Conservation (phyloP, 441 rosid genomes). For the Eruca vesicaria region DNA sequence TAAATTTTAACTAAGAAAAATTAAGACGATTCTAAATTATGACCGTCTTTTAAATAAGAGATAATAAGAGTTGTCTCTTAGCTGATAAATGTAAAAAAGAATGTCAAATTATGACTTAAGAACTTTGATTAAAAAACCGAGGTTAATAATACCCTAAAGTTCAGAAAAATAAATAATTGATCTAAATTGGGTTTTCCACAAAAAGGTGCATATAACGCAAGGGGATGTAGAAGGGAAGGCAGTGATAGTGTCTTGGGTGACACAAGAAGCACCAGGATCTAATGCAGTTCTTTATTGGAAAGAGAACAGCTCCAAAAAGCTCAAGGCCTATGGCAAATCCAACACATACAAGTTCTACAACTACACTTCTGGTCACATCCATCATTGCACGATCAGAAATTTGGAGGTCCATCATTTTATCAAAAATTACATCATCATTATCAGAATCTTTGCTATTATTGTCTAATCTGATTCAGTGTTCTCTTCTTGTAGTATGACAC, state of each 20-base stretch:
- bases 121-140: too few relatives aligned
- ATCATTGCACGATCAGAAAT: neutral
- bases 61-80: too few relatives aligned
- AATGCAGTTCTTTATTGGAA: neutral
- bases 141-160: too few relatives aligned
- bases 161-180: neutral
- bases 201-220: neutral
- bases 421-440: neutral
- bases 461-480: neutral
- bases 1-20: too few relatives aligned
- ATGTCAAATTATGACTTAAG: too few relatives aligned
- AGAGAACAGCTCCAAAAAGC: neutral
- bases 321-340: neutral
- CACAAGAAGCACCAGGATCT: neutral
- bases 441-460: neutral
- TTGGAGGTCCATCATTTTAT: neutral
- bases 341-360: neutral
- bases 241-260: neutral
- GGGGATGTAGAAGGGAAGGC: neutral
- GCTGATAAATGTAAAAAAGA: too few relatives aligned
- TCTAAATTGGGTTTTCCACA: neutral
- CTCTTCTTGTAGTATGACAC: conserved; percentile 49
- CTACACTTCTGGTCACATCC: neutral
- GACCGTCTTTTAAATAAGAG: too few relatives aligned
- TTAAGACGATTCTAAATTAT: too few relatives aligned